Conservation (phyloP, 768 basidiomycete species). For the Porpolomopsis calyptriformis region DNA sequence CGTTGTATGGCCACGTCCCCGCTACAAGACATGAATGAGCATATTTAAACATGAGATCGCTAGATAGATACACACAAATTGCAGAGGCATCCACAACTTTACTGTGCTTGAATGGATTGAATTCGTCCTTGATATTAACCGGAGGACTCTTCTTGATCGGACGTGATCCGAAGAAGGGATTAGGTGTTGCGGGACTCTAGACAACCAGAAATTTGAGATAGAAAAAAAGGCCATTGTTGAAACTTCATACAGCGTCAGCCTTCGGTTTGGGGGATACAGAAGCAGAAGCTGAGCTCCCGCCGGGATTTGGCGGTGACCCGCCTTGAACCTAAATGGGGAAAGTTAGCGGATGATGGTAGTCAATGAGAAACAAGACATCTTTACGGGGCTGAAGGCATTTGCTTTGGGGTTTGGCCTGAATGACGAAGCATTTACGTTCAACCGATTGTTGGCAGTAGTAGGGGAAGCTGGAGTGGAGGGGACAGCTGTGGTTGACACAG, state of each 20-base stretch:
- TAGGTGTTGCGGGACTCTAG: conserved; percentile 42
- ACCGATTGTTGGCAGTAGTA: conserved; percentile 40
- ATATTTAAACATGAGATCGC: not conserved
- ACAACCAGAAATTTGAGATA: not conserved
- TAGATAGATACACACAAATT: conserved; percentile 47
- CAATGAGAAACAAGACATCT: conserved; percentile 17
- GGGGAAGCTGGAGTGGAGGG: conserved; percentile 39
- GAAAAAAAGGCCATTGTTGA: not conserved
- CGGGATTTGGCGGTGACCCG: conserved; percentile 36
- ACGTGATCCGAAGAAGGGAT: conserved; percentile 86
- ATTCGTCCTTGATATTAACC: conserved; percentile 90
- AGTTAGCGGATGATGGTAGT: conserved; percentile 10
- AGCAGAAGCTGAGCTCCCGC: conserved; percentile 29
- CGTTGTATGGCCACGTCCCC: conserved; percentile 78
- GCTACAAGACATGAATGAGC: conserved; percentile 28
- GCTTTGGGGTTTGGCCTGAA: conserved; percentile 86
- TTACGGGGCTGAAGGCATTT: conserved; percentile 61
- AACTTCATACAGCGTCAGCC: conserved; percentile 39
- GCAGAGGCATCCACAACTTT: conserved; percentile 67
- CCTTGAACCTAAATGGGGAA: conserved; percentile 25
- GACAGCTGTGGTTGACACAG: conserved; percentile 1
- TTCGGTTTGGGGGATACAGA: conserved; percentile 56
- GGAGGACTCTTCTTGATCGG: conserved; percentile 61
- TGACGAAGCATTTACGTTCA: conserved; percentile 85
- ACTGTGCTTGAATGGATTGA: conserved; percentile 89